Percentiles rank a stretch among this genome's conserved stretches.
phyloP scores from a whole-genome alignment of 495 filamentous ascomycete species.

The Saxophila tyrrhenica region DNA sequence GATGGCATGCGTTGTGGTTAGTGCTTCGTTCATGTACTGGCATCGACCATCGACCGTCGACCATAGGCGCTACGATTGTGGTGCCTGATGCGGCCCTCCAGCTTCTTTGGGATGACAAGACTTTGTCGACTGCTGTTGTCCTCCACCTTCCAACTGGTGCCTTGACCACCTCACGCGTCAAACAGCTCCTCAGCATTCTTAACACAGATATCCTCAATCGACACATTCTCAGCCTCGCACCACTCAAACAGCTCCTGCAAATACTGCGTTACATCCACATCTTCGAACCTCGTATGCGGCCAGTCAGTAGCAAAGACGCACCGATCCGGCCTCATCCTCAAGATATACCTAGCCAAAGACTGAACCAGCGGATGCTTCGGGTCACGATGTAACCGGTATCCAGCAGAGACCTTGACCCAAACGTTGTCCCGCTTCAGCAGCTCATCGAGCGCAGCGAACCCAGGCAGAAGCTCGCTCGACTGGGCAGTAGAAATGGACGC shows the following conservation, averaged over 20 bases:
- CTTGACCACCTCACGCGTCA: slow-evolving; percentile 1
- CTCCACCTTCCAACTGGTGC: not conserved
- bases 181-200: slow-evolving; percentile 37
- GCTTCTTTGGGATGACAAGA: not conserved
- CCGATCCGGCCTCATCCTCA: slow-evolving; percentile 13
- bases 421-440: slow-evolving; percentile 32
- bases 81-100: too few species aligned
- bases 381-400: slow-evolving; percentile 38
- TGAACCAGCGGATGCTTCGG: slow-evolving; percentile 6
- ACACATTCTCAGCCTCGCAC: slow-evolving; percentile 29
- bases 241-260: slow-evolving; percentile 34
- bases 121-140: too few species aligned
- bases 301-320: slow-evolving; percentile 42
- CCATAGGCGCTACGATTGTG: too few species aligned
- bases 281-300: slow-evolving; percentile 41
- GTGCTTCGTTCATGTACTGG: too few species aligned
- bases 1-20: too few species aligned
- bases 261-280: slow-evolving; percentile 36
- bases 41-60: too few species aligned
- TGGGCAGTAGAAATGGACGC: slow-evolving; percentile 6
- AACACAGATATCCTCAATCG: slow-evolving; percentile 36
- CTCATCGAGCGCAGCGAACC: slow-evolving; percentile 34
- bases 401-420: slow-evolving; percentile 41
- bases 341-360: slow-evolving; percentile 28
- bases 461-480: slow-evolving; percentile 15